Percentiles rank a stretch among this genome's conserved stretches.
Evolutionary conservation across 371 early-diverging fungal species (phyloP).

Genomic region (Apophysomyces variabilis): DNA sequence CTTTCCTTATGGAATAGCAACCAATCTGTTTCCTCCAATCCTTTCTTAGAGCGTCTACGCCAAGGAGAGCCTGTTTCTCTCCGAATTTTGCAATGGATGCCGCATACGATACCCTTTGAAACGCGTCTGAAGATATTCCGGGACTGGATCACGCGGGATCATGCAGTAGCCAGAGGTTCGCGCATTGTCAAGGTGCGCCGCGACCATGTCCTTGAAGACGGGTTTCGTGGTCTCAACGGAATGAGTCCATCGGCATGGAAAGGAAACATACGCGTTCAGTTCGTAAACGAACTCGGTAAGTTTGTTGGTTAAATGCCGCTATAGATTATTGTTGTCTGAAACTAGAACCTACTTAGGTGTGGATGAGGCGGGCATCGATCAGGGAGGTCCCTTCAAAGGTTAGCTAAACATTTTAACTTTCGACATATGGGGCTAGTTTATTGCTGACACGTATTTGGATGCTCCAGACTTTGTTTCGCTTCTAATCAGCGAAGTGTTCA

Average conservation of each 20-base stretch:
- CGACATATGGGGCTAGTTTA: too few relatives aligned
- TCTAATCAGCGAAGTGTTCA: conserved; percentile 77
- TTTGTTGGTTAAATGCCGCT: neutral
- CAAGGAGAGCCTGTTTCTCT: conserved; percentile 62
- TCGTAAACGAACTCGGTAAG: conserved; percentile 72
- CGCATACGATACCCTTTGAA: conserved; percentile 86
- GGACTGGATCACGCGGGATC: conserved; percentile 68
- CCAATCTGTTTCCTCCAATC: conserved; percentile 1
- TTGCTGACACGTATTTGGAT: conserved; percentile 50
- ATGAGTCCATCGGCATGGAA: conserved; percentile 67
- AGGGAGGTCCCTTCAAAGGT: conserved; percentile 92
- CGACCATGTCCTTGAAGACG: conserved; percentile 81
- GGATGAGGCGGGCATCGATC: conserved; percentile 90
- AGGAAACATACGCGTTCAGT: conserved; percentile 77
- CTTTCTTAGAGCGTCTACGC: conserved; percentile 40
- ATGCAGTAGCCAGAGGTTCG: conserved; percentile 29
- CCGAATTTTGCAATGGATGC: conserved; percentile 76
- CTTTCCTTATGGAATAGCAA: conserved; percentile 22
- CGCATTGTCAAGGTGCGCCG: conserved; percentile 69
- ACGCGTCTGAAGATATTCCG: conserved; percentile 83
- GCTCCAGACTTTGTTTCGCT: conserved; percentile 83
- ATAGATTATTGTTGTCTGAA: neutral
- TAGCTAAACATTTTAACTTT: neutral
- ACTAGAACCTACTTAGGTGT: conserved; percentile 49
- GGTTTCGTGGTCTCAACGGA: conserved; percentile 60